A percentile compares a stretch with the other conserved stretches of the same genome.
Conservation (phyloP, 2,329 filamentous ascomycete genomes). For the Thelonectria blattea region DNA sequence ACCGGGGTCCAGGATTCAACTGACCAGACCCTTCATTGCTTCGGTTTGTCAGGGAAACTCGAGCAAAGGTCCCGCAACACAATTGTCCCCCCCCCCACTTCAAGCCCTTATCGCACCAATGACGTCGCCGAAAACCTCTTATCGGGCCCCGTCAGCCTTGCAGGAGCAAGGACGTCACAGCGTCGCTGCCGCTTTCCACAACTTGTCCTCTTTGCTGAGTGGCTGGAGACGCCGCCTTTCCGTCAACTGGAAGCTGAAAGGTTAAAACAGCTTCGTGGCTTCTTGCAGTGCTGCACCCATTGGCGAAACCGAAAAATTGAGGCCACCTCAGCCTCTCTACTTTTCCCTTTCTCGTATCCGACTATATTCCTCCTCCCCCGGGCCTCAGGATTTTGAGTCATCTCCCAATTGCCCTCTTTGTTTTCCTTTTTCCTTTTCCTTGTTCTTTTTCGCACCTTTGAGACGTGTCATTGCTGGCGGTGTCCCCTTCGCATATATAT, state of each 20-base stretch:
- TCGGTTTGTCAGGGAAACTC: slow-evolving; percentile 28
- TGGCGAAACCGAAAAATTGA: slow-evolving; percentile 37
- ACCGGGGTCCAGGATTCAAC: neutral
- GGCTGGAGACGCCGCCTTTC: slow-evolving; percentile 22
- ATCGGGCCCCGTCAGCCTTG: slow-evolving; percentile 37
- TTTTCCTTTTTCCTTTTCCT: slow-evolving; percentile 2
- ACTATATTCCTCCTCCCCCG: slow-evolving; percentile 15
- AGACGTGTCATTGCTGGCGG: slow-evolving; percentile 25
- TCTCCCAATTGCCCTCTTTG: neutral
- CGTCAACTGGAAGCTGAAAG: slow-evolving; percentile 16
- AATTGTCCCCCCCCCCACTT: slow-evolving; percentile 21
- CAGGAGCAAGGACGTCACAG: slow-evolving; percentile 34
- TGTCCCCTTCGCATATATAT: slow-evolving; percentile 20
- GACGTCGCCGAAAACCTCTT: neutral
- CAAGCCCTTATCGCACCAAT: slow-evolving; percentile 33
- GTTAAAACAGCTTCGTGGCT: slow-evolving; percentile 39
- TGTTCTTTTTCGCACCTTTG: slow-evolving; percentile 3
- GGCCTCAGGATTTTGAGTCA: slow-evolving; percentile 16
- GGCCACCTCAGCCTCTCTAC: slow-evolving; percentile 45
- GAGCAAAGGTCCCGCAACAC: slow-evolving; percentile 18
- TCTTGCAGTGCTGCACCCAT: slow-evolving; percentile 35
- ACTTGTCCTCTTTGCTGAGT: slow-evolving; percentile 45
- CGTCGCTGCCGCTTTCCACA: slow-evolving; percentile 37
- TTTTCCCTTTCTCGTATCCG: slow-evolving; percentile 1
- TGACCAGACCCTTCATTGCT: slow-evolving; percentile 1